phyloP scores from a whole-genome alignment of 768 basidiomycete species.

The Lanmaoa pseudosensibilis region DNA sequence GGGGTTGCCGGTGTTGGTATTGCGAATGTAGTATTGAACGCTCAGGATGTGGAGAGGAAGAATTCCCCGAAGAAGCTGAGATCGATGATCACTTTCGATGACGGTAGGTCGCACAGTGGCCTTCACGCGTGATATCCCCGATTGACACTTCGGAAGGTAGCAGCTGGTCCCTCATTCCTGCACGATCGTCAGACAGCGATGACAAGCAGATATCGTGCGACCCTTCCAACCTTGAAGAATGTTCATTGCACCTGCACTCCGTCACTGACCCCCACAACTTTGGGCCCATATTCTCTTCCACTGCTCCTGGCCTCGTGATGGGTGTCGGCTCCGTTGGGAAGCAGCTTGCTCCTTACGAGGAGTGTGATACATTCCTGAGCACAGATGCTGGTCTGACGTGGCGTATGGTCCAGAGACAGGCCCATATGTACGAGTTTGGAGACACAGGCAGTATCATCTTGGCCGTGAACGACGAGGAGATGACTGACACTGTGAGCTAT shows the following conservation, averaged over 20 bases:
- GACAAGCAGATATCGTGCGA: constrained; percentile 68
- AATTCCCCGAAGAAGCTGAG: constrained; percentile 69
- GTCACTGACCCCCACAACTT: constrained; percentile 92
- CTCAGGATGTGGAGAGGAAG: constrained; percentile 77
- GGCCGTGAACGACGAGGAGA: constrained; percentile 81
- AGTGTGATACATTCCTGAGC: constrained; percentile 92
- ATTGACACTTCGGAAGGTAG: constrained; percentile 44
- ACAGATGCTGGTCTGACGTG: constrained; percentile 87
- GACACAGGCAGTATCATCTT: constrained; percentile 82
- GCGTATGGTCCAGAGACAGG: constrained; percentile 70
- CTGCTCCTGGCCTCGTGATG: constrained; percentile 94
- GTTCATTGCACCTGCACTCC: constrained; percentile 90
- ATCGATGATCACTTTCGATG: constrained; percentile 87
- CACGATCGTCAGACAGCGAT: constrained; percentile 55
- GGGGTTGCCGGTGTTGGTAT: constrained; percentile 90
- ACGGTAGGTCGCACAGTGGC: constrained; percentile 45
- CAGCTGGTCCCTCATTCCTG: constrained; percentile 71
- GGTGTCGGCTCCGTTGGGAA: constrained; percentile 90
- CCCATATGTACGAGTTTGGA: constrained; percentile 96
- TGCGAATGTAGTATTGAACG: constrained; percentile 83
- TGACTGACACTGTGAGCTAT: constrained; percentile 67
- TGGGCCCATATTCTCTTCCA: constrained; percentile 91
- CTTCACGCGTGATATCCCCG: not conserved
- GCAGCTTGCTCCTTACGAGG: constrained; percentile 66
- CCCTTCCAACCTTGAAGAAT: constrained; percentile 51